Evolutionary conservation across 2,329 filamentous ascomycete species (phyloP).

Genomic region (Cyphellophora europaea): DNA sequence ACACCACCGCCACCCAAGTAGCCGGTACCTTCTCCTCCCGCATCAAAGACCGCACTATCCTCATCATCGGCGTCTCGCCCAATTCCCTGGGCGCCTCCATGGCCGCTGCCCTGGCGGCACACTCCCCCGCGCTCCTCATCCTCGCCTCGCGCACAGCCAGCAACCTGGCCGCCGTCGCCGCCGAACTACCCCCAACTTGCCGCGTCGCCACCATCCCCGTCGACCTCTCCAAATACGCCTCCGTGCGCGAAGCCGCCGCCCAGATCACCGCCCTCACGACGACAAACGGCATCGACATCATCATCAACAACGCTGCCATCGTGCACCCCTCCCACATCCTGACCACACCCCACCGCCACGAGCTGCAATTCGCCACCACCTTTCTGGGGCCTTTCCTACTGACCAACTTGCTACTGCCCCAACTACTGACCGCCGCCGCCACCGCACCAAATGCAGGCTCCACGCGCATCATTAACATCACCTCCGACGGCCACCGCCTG

Average conservation of each 20-base stretch:
- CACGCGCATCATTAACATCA: slow-evolving; percentile 19
- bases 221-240: slow-evolving; percentile 25
- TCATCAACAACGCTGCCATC: slow-evolving; percentile 37
- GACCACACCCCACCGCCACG: slow-evolving; percentile 24
- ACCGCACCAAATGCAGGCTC: slow-evolving; percentile 7
- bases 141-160: slow-evolving; percentile 28
- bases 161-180: slow-evolving; percentile 25
- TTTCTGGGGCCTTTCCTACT: slow-evolving; percentile 31
- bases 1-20: slow-evolving; percentile 6
- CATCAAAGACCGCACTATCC: slow-evolving; percentile 23
- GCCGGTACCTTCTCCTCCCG: slow-evolving; percentile 14
- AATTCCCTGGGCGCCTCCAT: slow-evolving; percentile 28
- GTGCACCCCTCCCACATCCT: slow-evolving; percentile 23
- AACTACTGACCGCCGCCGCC: slow-evolving; percentile 22
- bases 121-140: slow-evolving; percentile 26
- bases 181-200: slow-evolving; percentile 19
- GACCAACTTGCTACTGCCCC: slow-evolving; percentile 31
- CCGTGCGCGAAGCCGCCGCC: slow-evolving; percentile 24
- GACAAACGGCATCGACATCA: slow-evolving; percentile 28
- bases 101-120: slow-evolving; percentile 25
- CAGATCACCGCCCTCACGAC: slow-evolving; percentile 22
- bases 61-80: slow-evolving; percentile 33
- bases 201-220: slow-evolving; percentile 22
- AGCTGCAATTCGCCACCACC: slow-evolving; percentile 31
- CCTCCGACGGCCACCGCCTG: slow-evolving; percentile 19